phyloP scores from a whole-genome alignment of 495 filamentous ascomycete genomes.

The Penicillium dipodomyicola region DNA sequence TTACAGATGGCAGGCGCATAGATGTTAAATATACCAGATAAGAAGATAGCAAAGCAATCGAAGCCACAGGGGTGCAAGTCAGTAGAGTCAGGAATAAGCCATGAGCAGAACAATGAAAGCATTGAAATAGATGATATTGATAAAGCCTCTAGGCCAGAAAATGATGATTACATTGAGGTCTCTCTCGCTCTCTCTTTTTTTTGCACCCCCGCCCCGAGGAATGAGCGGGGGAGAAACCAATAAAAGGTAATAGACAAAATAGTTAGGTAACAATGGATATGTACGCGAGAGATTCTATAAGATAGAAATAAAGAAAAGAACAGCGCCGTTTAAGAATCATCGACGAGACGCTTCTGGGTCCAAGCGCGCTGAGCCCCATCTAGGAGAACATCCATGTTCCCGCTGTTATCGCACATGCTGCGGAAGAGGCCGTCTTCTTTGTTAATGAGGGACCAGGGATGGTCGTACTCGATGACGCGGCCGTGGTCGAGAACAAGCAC shows the following conservation, averaged over 20 bases:
- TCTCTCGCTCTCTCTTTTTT: not conserved
- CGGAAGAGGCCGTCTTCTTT: conserved; percentile 70
- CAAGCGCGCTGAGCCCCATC: conserved; percentile 75
- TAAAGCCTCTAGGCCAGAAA: not conserved
- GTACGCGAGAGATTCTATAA: conserved; percentile 11
- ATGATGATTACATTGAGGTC: conserved; percentile 10
- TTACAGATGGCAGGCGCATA: not conserved
- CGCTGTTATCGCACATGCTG: conserved; percentile 94
- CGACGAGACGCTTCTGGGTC: conserved; percentile 53
- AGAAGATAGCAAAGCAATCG: not conserved
- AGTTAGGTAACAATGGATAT: conserved; percentile 5
- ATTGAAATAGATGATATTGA: not conserved
- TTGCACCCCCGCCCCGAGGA: not conserved
- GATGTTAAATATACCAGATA: not conserved
- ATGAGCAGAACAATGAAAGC: not conserved
- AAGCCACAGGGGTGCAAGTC: not conserved
- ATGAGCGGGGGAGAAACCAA: not conserved
- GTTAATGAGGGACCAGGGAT: conserved; percentile 75
- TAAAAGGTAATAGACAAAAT: conserved; percentile 8
- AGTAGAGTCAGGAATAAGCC: not conserved
- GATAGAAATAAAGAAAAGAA: conserved; percentile 2
- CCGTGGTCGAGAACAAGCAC: conserved; percentile 96
- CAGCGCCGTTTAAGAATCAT: conserved; percentile 38
- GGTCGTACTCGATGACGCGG: conserved; percentile 79
- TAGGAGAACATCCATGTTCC: conserved; percentile 70